Evolutionary conservation across 2,329 filamentous ascomycete species (phyloP), one percentile per base, ranked within the genome.

Genomic region (Pleoardoris graminearum): DNA sequence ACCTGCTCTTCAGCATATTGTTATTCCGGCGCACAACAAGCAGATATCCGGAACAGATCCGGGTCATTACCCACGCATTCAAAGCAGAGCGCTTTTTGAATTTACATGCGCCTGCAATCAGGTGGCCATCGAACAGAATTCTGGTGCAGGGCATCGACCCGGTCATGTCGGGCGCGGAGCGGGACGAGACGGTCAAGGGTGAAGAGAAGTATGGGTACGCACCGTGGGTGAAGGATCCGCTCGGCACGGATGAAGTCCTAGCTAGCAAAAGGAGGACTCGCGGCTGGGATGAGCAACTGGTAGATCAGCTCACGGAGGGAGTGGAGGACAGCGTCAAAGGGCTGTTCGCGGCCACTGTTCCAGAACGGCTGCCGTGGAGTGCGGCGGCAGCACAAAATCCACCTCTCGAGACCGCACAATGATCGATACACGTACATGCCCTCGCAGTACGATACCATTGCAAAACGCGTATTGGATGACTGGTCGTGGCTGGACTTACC

Each of bases 1-100:
- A 96, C 68, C 75, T 96, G 4, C 75, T 96, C 14, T 91, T 92
- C 69, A 88, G 87, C 11, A 77, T 96, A 64, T 78, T 87, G 57
- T 76, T 79, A 3, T 83, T 81, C 53, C 65, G 70, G 4, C 66
- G 69, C 23, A 65, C 65, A 2, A 70, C 67, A 1, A 75, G 75
- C 3, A 46, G 41, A 1, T 79, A 77, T 54, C 78, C 78, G 1
- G 58, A 65, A 17, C 65, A 68, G 1, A 64, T 80, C 19, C 75
- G 74, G 1, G 61, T 80, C 27, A 68, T 80, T 25, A 79, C 77
- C 2, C 77, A 80, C 60, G 76, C 76, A 0, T 80, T 80, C 69
- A 80, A 80, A 50, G 65, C 74, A 16, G 63, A 62, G 21, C 65
- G 78, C 1, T 79, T 80, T 48, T 60, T 79, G 16, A 63, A 72